Percentiles rank a stretch among this genome's conserved stretches.
Evolutionary conservation across 1,139 yeast species (phyloP).

Genomic region (Geotrichum europaeum): DNA sequence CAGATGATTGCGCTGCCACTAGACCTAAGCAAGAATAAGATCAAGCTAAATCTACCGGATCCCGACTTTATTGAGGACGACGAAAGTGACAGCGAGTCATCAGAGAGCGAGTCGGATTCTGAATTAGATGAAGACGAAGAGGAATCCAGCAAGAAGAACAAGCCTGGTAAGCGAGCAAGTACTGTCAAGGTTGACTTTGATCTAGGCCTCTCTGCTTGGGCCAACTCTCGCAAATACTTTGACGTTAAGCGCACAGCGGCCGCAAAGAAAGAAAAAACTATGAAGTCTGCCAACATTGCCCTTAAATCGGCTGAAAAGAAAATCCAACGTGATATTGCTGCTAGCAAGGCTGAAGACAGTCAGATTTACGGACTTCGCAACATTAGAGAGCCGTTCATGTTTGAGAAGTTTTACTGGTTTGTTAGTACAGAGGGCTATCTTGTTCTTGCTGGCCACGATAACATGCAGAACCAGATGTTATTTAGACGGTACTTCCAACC

Average conservation of each 20-base stretch:
- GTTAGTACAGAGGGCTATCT: constrained; percentile 82
- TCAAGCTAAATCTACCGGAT: constrained; percentile 54
- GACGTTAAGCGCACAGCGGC: constrained; percentile 72
- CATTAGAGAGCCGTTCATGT: constrained; percentile 74
- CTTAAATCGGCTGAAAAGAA: constrained; percentile 78
- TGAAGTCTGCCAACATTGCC: constrained; percentile 70
- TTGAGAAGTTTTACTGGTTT: constrained; percentile 93
- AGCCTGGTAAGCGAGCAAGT: constrained; percentile 22
- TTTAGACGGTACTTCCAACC: constrained; percentile 68
- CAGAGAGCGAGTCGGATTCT: constrained; percentile 34
- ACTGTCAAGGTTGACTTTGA: constrained; percentile 58
- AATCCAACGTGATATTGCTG: constrained; percentile 65
- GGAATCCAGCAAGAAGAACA: constrained; percentile 18
- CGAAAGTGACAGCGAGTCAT: constrained; percentile 30
- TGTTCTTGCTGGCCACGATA: constrained; percentile 82
- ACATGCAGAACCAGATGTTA: constrained; percentile 74
- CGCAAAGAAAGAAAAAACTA: constrained; percentile 75
- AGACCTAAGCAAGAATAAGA: constrained; percentile 62
- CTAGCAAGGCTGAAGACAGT: constrained; percentile 57
- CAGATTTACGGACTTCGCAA: constrained; percentile 50
- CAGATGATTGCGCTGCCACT: constrained; percentile 59
- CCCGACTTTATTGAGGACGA: constrained; percentile 34
- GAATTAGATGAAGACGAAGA: constrained; percentile 36
- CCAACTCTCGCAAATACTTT: constrained; percentile 84
- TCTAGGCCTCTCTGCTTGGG: constrained; percentile 68